A percentile compares a stretch with the other conserved stretches of the same genome.
These are phyloP conservation scores for Piloderma croceum DNA, from an alignment of 768 basidiomycete genomes.

Conservation along the genomic window DNA sequence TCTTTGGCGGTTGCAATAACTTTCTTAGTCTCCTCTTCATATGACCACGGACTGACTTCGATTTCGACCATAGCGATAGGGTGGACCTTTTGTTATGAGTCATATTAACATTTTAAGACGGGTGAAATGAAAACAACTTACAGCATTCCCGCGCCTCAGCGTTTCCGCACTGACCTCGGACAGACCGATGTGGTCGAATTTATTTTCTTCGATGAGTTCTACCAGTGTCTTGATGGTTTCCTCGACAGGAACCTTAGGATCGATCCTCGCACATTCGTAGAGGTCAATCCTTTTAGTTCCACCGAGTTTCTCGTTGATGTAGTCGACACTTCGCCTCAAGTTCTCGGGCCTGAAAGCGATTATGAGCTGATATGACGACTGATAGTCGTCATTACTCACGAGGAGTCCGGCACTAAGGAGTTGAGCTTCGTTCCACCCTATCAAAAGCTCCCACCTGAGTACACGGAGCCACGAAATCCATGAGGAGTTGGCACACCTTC, in stretches of 20 bases:
- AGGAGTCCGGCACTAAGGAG: conserved; percentile 16
- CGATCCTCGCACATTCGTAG: conserved; percentile 49
- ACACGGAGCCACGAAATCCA: conserved; percentile 44
- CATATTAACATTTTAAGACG: neutral
- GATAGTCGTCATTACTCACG: conserved; percentile 21
- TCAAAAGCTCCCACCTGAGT: too few relatives aligned
- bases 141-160: conserved; percentile 5
- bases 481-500: conserved; percentile 25
- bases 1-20: conserved; percentile 40
- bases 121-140: neutral
- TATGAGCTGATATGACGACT: conserved; percentile 10
- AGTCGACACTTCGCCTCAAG: conserved; percentile 43
- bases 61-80: conserved; percentile 47
- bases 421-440: conserved; percentile 18
- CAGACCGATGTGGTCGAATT: conserved; percentile 55
- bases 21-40: conserved; percentile 40
- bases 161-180: conserved; percentile 47
- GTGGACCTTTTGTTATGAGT: conserved; percentile 26
- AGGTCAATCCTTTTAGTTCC: conserved; percentile 55
- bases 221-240: conserved; percentile 38
- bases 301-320: conserved; percentile 39
- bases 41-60: conserved; percentile 46
- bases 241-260: conserved; percentile 40
- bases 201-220: conserved; percentile 46
- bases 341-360: conserved; percentile 28